Base-by-base conservation (phyloP, 805 yeast genomes). In the Tetrapisispora pingtungensis region DNA sequence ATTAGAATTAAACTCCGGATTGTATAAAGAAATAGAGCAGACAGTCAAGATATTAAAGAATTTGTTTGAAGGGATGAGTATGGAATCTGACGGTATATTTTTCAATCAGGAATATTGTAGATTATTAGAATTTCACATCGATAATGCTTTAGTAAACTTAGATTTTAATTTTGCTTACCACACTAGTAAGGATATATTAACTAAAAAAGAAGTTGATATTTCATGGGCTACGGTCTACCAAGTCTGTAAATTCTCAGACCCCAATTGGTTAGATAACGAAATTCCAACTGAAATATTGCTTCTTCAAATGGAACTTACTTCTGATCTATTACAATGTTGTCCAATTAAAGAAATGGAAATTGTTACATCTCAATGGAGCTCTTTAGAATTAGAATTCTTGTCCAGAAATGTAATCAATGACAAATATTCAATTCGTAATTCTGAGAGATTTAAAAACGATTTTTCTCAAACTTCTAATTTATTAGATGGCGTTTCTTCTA, bases 171-270 rank as follows among this genome's bases (percentile, higher is more conserved):
- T 68, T 49, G 88, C 94, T 0, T 71, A 69, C 49, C 61, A 63
- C 3, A 64, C 68, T 36, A 57, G 75, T 1, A 51, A 52, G n/a
- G 66, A 61, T 18, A 57, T 76, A 33, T 54, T 76, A 10, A 64
- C 67, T 22, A 40, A 55, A 24, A 17, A 39, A 34, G 26, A 20
- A 1, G 13, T 15, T 15, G 15, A 17, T 2, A 65, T 65, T 15
- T 63, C 69, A 40, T 87, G 96, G 95, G 69, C 79, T 22, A 77
- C 84, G 0, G 77, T 82, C 48, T 81, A 80, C 53, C 95, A 85
- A 53, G 79, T 82, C 3, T 84, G 84, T 3, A 81, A 83, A 60
- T 73, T 59, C 59, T 55, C 63, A 28, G 69, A 76, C 17, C 74
- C 77, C 7, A 61, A 61, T 20, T 69, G 77, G 77, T 52, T 54